Evolutionary conservation across 2,329 filamentous ascomycete genomes (phyloP).

Genomic region (Pezicula rhizophila): DNA sequence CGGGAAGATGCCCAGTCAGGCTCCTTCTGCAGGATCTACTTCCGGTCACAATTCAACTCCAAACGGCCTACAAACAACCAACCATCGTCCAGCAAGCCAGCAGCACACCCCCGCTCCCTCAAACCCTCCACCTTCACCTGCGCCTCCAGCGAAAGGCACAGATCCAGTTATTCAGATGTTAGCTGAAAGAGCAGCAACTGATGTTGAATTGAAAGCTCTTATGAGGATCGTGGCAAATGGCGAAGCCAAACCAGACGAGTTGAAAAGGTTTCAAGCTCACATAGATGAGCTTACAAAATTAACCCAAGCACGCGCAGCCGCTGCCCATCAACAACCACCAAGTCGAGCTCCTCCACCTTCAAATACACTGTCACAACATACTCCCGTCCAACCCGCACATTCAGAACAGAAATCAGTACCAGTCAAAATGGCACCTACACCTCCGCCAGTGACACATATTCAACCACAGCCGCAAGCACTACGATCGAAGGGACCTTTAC

Average conservation of each 20-base stretch:
- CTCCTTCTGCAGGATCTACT: constrained; percentile 5
- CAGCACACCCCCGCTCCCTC: constrained; percentile 2
- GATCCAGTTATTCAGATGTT: constrained; percentile 79
- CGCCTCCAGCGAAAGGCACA: constrained; percentile 31
- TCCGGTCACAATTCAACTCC: background rate
- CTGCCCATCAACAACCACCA: constrained; percentile 24
- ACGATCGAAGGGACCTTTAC: constrained; percentile 53
- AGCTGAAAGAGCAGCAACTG: constrained; percentile 67
- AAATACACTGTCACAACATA: background rate
- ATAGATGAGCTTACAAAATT: constrained; percentile 70
- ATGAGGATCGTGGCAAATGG: constrained; percentile 82
- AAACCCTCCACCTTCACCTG: constrained; percentile 4
- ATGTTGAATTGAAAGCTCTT: constrained; percentile 65
- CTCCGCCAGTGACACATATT: constrained; percentile 13
- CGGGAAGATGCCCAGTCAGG: constrained; percentile 7
- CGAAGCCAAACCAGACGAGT: constrained; percentile 62
- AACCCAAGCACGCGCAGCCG: constrained; percentile 54
- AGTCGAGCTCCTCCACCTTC: constrained; percentile 3
- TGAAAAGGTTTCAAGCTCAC: constrained; percentile 71
- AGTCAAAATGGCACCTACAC: constrained; percentile 10
- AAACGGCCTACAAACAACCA: constrained; percentile 4
- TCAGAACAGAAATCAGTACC: constrained; percentile 8
- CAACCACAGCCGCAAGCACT: constrained; percentile 44
- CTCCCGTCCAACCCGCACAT: constrained; percentile 11
- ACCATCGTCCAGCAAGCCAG: constrained; percentile 5